phyloP scores from a whole-genome alignment of 176 grass and related monocot species.

The Eleusine coracana region DNA sequence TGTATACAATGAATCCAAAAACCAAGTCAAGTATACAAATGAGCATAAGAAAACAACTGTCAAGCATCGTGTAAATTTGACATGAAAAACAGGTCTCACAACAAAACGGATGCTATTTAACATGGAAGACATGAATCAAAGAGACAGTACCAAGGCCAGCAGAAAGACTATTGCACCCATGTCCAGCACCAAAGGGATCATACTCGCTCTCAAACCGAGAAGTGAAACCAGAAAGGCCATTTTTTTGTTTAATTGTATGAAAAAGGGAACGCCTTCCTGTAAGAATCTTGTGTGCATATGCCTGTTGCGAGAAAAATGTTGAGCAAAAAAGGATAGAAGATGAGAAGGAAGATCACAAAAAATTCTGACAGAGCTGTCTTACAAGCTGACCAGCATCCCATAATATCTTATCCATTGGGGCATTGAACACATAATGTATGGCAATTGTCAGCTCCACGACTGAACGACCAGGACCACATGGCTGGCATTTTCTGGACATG shows the following conservation, averaged over 20 bases:
- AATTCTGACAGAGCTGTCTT: neutral
- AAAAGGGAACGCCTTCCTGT: conserved; percentile 67
- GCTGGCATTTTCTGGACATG: conserved; percentile 59
- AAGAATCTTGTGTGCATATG: conserved; percentile 87
- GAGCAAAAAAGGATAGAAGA: neutral
- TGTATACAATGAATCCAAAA: neutral
- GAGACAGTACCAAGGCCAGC: conserved; percentile 59
- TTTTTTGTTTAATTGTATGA: conserved; percentile 68
- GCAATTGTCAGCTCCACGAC: conserved; percentile 64
- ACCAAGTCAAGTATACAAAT: conserved; percentile 1
- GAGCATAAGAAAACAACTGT: neutral
- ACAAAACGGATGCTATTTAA: neutral
- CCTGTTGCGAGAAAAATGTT: conserved; percentile 45
- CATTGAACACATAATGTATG: conserved; percentile 78
- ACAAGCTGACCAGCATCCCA: conserved; percentile 87
- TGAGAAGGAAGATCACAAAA: neutral
- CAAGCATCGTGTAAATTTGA: neutral
- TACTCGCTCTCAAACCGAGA: conserved; percentile 79
- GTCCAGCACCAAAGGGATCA: conserved; percentile 74
- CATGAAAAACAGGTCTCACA: neutral
- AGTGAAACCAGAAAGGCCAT: conserved; percentile 72
- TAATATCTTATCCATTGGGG: conserved; percentile 78
- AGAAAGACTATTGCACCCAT: conserved; percentile 86
- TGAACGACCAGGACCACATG: conserved; percentile 51
- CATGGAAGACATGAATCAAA: conserved; percentile 3